These are phyloP conservation scores for Peniophora sp. DNA, from an alignment of 1,284 basidiomycete species.

Conservation along the genomic window DNA sequence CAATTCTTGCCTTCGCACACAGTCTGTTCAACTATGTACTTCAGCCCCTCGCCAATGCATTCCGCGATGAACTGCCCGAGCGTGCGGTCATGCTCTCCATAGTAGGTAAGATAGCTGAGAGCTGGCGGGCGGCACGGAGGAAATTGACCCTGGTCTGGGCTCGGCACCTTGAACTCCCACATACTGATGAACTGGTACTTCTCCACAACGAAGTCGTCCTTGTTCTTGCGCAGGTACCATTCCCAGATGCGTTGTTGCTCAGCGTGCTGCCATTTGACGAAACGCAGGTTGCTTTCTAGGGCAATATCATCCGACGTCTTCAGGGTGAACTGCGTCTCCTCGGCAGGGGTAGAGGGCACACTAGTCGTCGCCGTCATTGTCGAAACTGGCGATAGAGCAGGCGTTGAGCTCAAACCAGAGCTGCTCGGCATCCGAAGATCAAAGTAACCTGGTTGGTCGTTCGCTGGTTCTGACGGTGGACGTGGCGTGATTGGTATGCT, in stretches of 20 bases:
- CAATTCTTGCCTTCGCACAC: conserved; percentile 82
- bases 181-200: conserved; percentile 87
- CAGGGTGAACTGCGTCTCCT: conserved; percentile 34
- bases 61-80: conserved; percentile 90
- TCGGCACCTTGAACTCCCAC: conserved; percentile 69
- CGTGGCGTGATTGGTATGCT: conserved; percentile 32
- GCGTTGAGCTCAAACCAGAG: conserved; percentile 13
- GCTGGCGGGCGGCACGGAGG: conserved; percentile 66
- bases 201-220: conserved; percentile 82
- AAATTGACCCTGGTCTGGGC: conserved; percentile 53
- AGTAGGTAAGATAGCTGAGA: conserved; percentile 78
- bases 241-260: conserved; percentile 87
- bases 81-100: conserved; percentile 88
- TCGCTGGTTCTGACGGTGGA: conserved; percentile 11
- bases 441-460: conserved; percentile 32
- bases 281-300: conserved; percentile 62
- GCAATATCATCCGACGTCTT: conserved; percentile 55
- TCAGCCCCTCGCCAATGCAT: conserved; percentile 61
- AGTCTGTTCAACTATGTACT: conserved; percentile 56
- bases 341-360: conserved; percentile 16
- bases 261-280: conserved; percentile 72
- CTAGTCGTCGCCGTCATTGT: neutral
- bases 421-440: conserved; percentile 26
- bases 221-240: conserved; percentile 81
- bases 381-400: conserved; percentile 16